Conservation (phyloP, 1,284 basidiomycete genomes). For the Boletus hoseneyae region DNA sequence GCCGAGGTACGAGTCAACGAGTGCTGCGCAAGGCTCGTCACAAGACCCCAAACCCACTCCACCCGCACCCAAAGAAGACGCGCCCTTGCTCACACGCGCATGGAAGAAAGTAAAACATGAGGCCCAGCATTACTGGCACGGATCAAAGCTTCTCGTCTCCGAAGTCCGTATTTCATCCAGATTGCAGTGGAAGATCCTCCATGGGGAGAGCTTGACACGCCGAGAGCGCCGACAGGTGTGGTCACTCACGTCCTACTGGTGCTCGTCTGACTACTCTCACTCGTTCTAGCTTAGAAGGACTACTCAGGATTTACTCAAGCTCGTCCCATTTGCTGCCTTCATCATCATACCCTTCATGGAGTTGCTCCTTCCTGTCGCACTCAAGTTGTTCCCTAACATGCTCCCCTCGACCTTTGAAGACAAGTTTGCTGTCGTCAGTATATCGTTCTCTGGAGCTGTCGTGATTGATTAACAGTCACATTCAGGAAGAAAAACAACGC, state of each 20-base stretch:
- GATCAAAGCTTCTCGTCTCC: slow-evolving; percentile 90
- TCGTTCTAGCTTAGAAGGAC: slow-evolving; percentile 78
- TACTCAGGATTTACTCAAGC: slow-evolving; percentile 86
- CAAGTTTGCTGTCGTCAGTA: slow-evolving; percentile 83
- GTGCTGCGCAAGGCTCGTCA: slow-evolving; percentile 12
- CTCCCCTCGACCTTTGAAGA: slow-evolving; percentile 98
- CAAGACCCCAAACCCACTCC: slow-evolving; percentile 45
- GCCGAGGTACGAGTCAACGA: slow-evolving; percentile 19
- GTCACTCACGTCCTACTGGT: slow-evolving; percentile 4
- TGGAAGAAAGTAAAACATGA: slow-evolving; percentile 98
- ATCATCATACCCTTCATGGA: slow-evolving; percentile 98
- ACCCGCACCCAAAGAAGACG: slow-evolving; percentile 52
- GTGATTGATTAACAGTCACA: not conserved
- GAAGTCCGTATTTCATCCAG: slow-evolving; percentile 91
- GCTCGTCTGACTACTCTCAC: slow-evolving; percentile 5
- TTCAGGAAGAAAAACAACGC: slow-evolving; percentile 95
- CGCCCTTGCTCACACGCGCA: slow-evolving; percentile 54
- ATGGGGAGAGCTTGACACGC: slow-evolving; percentile 88
- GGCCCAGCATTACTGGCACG: slow-evolving; percentile 96
- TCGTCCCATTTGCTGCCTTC: slow-evolving; percentile 95
- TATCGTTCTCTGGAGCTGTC: not conserved
- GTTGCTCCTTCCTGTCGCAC: slow-evolving; percentile 90
- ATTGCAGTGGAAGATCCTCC: slow-evolving; percentile 89
- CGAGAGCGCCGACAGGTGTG: slow-evolving; percentile 90
- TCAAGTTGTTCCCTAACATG: slow-evolving; percentile 99